Evolutionary conservation across 768 basidiomycete genomes (phyloP).

Genomic region (Leccinellum luteum): DNA sequence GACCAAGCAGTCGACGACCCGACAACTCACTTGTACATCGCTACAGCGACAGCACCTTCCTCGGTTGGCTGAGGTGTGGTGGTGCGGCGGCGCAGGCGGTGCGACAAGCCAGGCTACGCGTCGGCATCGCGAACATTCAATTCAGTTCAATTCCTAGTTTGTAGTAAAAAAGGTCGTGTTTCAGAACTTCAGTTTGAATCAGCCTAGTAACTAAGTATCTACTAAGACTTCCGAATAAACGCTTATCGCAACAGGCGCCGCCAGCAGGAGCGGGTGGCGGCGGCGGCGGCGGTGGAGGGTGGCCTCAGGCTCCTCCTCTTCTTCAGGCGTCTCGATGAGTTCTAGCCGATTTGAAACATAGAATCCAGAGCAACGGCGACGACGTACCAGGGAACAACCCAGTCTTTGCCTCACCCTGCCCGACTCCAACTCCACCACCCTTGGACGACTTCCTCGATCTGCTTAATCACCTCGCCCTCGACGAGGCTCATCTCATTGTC

Average conservation of each 20-base stretch:
- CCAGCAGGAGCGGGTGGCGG: conserved; percentile 33
- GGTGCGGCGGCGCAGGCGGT: too few relatives aligned
- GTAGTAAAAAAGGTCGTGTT: background rate
- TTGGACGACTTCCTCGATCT: conserved; percentile 81
- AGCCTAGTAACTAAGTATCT: too few relatives aligned
- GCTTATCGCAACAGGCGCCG: conserved; percentile 41
- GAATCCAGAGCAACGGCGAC: background rate
- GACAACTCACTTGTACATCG: conserved; percentile 62
- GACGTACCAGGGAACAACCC: conserved; percentile 82
- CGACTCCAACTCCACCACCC: conserved; percentile 75
- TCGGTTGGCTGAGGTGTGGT: too few relatives aligned
- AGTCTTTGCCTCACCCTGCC: conserved; percentile 51
- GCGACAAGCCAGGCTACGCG: conserved; percentile 38
- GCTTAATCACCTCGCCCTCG: conserved; percentile 44
- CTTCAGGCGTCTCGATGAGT: conserved; percentile 36
- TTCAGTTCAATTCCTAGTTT: background rate
- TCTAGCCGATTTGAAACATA: background rate
- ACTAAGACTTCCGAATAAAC: background rate
- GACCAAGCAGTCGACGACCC: background rate
- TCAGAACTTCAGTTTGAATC: too few relatives aligned
- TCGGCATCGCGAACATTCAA: background rate
- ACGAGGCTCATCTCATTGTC: conserved; percentile 69
- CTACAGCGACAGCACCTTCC: conserved; percentile 58
- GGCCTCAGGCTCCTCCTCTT: too few relatives aligned
- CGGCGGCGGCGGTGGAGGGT: conserved; percentile 48